Evolutionary conservation across 768 basidiomycete genomes (phyloP).

Genomic region (Mycena filopes): DNA sequence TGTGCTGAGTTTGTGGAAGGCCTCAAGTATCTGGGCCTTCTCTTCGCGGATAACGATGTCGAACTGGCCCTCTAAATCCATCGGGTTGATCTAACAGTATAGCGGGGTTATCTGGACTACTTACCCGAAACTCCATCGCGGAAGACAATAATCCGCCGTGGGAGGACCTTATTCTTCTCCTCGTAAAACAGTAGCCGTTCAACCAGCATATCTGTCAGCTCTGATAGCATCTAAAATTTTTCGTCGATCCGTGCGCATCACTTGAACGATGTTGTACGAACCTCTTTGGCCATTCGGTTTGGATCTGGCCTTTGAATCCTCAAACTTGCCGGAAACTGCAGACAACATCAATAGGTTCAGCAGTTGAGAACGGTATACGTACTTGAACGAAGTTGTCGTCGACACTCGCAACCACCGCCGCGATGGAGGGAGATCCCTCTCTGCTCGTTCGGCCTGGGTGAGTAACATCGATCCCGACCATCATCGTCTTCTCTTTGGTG

Average conservation of each 20-base stretch:
- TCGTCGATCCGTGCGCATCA: constrained; percentile 4
- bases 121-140: constrained; percentile 87
- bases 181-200: constrained; percentile 73
- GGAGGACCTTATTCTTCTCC: constrained; percentile 65
- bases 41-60: constrained; percentile 68
- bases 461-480: constrained; percentile 88
- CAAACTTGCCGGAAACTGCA: constrained; percentile 78
- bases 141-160: constrained; percentile 76
- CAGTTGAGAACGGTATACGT: not conserved
- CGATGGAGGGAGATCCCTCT: constrained; percentile 83
- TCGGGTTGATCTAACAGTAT: not conserved
- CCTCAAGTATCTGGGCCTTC: constrained; percentile 67
- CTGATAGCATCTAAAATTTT: constrained; percentile 72
- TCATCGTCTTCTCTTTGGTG: constrained; percentile 75
- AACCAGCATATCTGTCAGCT: constrained; percentile 72
- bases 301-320: constrained; percentile 61
- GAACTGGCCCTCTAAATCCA: constrained; percentile 72
- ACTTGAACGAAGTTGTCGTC: constrained; percentile 70
- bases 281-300: constrained; percentile 41
- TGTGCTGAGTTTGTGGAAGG: constrained; percentile 65
- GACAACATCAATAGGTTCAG: not conserved
- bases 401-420: constrained; percentile 82
- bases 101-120: constrained; percentile 25
- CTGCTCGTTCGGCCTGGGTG: constrained; percentile 77
- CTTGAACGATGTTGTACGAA: constrained; percentile 28